Evolutionary conservation across 306 rosid genomes (phyloP).

Genomic region (Cucurbita moschata): DNA sequence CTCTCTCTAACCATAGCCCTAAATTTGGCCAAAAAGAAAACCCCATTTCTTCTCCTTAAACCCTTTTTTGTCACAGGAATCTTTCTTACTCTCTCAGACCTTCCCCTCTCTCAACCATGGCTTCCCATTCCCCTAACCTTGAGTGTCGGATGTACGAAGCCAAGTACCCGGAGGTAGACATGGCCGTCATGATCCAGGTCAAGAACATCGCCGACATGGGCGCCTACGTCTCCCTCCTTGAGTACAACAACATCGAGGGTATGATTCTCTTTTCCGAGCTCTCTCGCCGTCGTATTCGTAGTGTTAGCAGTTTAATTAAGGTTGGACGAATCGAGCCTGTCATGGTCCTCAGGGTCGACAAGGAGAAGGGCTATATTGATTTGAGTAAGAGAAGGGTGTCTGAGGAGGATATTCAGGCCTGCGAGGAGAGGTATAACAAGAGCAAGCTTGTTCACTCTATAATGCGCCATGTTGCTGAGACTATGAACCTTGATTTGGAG

Average conservation of each 20-base stretch:
- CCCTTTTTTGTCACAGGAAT: too few species aligned
- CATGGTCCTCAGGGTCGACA: constrained; percentile 89
- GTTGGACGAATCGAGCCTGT: constrained; percentile 95
- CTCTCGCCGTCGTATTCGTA: constrained; percentile 93
- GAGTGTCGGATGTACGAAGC: constrained; percentile 97
- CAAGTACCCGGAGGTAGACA: constrained; percentile 85
- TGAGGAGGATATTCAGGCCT: constrained; percentile 74
- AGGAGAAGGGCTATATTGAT: constrained; percentile 93
- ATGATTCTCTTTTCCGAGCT: constrained; percentile 95
- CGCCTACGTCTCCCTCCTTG: constrained; percentile 87
- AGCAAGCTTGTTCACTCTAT: constrained; percentile 95
- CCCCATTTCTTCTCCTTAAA: too few species aligned
- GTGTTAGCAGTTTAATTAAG: constrained; percentile 73
- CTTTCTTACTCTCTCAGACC: background rate
- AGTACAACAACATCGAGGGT: constrained; percentile 95
- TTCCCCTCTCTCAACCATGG: constrained; percentile 11
- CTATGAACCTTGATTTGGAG: constrained; percentile 65
- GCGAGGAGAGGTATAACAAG: constrained; percentile 92
- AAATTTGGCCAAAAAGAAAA: too few species aligned
- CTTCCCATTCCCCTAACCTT: constrained; percentile 40
- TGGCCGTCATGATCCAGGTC: constrained; percentile 97
- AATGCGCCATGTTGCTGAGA: constrained; percentile 95
- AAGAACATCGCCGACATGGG: constrained; percentile 98
- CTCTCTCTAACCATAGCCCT: too few species aligned
- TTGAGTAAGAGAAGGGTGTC: constrained; percentile 90